Percentiles rank a stretch among this genome's conserved stretches.
Conservation (phyloP, 2,329 filamentous ascomycete genomes). For the Claviceps purpurea region DNA sequence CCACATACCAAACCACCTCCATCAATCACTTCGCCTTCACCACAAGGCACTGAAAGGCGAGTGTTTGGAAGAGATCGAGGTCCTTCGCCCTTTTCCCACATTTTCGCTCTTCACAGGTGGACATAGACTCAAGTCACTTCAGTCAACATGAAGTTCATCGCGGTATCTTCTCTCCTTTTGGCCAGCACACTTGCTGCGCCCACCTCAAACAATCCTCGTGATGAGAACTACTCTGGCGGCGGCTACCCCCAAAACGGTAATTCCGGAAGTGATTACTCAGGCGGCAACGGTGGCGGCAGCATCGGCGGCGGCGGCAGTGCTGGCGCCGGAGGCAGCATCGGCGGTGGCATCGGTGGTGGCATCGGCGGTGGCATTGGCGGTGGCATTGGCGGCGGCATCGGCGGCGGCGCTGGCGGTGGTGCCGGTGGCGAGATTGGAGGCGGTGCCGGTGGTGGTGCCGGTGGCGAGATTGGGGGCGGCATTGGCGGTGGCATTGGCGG, state of each 20-base stretch:
- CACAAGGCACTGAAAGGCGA: not conserved
- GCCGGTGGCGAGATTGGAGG: not conserved
- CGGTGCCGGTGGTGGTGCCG: not conserved
- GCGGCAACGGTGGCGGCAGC: not conserved
- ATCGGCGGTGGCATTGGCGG: not conserved
- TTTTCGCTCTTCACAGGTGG: not conserved
- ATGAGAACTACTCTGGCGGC: not conserved
- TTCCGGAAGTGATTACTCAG: not conserved
- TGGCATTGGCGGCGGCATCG: not conserved
- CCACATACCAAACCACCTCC: not conserved
- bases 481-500: not conserved
- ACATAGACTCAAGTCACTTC: not conserved
- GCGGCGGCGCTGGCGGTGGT: not conserved
- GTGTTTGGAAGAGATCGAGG: not conserved
- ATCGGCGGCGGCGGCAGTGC: not conserved
- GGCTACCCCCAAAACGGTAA: not conserved
- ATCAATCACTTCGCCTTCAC: not conserved
- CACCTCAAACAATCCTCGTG: not conserved
- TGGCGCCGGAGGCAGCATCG: not conserved
- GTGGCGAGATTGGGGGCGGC: not conserved
- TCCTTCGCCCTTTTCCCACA: not conserved
- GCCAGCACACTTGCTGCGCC: conserved; percentile 9
- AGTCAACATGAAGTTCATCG: conserved; percentile 9
- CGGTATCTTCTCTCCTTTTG: conserved; percentile 7
- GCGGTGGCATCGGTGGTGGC: not conserved